These are phyloP conservation scores for Fusarium xylarioides DNA, from an alignment of 2,329 filamentous ascomycete species.

Conservation along the genomic window DNA sequence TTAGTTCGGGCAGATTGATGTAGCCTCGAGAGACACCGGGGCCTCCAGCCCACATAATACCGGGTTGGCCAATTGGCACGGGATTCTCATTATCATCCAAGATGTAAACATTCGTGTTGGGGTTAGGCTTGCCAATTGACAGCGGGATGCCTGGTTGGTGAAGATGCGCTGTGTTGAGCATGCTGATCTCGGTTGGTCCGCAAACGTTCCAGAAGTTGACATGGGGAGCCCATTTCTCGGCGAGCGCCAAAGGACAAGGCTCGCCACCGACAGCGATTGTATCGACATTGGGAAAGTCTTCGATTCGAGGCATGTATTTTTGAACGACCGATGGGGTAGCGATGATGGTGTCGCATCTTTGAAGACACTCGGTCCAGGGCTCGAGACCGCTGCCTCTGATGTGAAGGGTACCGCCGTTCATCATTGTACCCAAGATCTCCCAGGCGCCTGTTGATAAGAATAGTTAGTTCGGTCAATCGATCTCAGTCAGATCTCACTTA, in stretches of 20 bases:
- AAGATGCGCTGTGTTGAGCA: constrained; percentile 29
- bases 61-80: constrained; percentile 57
- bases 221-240: constrained; percentile 29
- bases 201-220: constrained; percentile 31
- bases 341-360: constrained; percentile 23
- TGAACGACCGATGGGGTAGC: constrained; percentile 27
- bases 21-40: constrained; percentile 21
- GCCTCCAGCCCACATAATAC: constrained; percentile 62
- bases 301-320: constrained; percentile 23
- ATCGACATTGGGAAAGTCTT: constrained; percentile 21
- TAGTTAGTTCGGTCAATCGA: neutral
- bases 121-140: constrained; percentile 47
- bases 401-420: constrained; percentile 31
- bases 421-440: constrained; percentile 30
- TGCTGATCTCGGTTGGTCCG: constrained; percentile 29
- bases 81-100: constrained; percentile 57
- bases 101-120: constrained; percentile 64
- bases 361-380: constrained; percentile 27
- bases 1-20: constrained; percentile 10
- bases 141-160: constrained; percentile 11
- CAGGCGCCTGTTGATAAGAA: constrained; percentile 3
- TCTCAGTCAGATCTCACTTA: neutral
- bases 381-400: constrained; percentile 27
- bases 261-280: constrained; percentile 28
- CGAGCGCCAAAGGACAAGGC: constrained; percentile 21